Evolutionary conservation across 2,329 filamentous ascomycete species (phyloP), one percentile per base, ranked within the genome.

Genomic region (Aspergillus tanneri): DNA sequence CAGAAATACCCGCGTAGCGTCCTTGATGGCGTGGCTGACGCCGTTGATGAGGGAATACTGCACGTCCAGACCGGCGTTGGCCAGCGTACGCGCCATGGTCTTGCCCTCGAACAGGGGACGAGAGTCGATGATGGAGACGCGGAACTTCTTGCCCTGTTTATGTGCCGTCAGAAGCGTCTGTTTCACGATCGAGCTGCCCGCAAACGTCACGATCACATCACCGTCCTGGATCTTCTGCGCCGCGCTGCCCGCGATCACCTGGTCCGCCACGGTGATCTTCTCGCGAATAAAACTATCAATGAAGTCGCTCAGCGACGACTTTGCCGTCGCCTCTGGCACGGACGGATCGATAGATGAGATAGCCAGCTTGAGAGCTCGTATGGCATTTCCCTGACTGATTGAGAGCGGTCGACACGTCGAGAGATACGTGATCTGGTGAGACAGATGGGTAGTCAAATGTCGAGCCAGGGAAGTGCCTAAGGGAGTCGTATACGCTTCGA

Each of bases 361-460:
- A 62, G 90, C 84, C 39, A 96, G 83, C 76, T 99, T 99, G 41
- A 99, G 80, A 79, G 90, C 92, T 46, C 93, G 84, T 65, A 99
- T 95, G 27, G 90, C 90, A 68, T 97, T 99, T 52, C 93, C 93
- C 85, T 97, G 96, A 53, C 89, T 90, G 71, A 96, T 93, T 57
- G 89, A 95, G 72, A 99, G 88, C 25, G 93, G 91, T n/a, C 93
- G 85, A 65, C 91, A 96, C 58, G 90, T 90, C 51, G 89, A 88
- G 52, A 99, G 81, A 65, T 95, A 96, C 56, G 95, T 90, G 64
- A 99, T 96, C 71, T 99, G 93, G 28, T 91, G 89, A 63, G 90
- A 93, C 50, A 99, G 83, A 70, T 97, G 90, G 9, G 88, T 87
- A 24, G 90, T 93, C 61, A 99, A 85, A 74, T 99, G 91, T 25